Evolutionary conservation across 495 filamentous ascomycete species (phyloP).

Genomic region (Bacidia rubella): DNA sequence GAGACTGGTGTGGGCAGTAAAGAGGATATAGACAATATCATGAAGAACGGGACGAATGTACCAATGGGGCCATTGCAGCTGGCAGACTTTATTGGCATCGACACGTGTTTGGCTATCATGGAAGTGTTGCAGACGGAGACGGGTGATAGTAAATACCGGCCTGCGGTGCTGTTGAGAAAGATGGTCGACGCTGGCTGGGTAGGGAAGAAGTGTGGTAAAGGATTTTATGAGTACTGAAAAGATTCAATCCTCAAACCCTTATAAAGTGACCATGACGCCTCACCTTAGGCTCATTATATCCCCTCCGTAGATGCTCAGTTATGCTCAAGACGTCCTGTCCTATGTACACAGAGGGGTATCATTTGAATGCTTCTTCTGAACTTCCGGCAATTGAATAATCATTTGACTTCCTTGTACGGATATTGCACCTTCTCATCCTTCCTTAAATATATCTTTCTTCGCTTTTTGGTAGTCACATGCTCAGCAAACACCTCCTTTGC

Average conservation of each 20-base stretch:
- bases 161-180: slow-evolving; percentile 68
- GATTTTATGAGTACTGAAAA: slow-evolving; percentile 73
- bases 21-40: slow-evolving; percentile 89
- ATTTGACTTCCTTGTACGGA: slow-evolving; percentile 61
- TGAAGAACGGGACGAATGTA: slow-evolving; percentile 98
- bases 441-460: slow-evolving; percentile 70
- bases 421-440: slow-evolving; percentile 73
- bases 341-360: no score
- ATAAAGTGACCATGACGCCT: no score
- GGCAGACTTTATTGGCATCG: slow-evolving; percentile 94
- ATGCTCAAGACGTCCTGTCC: no score
- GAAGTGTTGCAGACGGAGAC: slow-evolving; percentile 85
- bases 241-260: background rate
- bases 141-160: slow-evolving; percentile 88
- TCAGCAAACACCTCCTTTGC: slow-evolving; percentile 69
- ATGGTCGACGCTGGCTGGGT: slow-evolving; percentile 99
- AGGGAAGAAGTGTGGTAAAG: slow-evolving; percentile 94
- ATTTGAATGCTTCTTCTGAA: no score
- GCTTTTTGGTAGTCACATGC: slow-evolving; percentile 74
- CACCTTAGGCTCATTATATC: no score
- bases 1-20: slow-evolving; percentile 81
- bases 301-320: no score
- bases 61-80: slow-evolving; percentile 93
- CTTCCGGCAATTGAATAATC: no score
- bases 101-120: slow-evolving; percentile 96